Base-by-base conservation (phyloP, 208 protist genomes). In the Leptomonas seymouri region DNA sequence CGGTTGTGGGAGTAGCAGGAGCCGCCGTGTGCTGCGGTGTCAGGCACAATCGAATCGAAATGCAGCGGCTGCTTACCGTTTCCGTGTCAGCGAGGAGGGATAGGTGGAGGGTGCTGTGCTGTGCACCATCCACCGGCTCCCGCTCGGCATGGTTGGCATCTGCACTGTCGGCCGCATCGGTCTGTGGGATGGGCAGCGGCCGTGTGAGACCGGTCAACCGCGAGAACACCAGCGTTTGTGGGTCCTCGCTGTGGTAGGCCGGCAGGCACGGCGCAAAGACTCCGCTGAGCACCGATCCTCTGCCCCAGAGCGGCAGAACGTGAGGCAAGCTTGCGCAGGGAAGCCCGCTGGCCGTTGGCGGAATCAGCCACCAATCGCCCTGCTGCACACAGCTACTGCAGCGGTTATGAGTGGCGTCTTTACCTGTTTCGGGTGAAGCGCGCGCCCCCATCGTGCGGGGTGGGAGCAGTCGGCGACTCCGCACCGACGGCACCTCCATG, bases 401-500 rank as follows among this genome's bases (percentile, higher is more conserved):
- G 31, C 21, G 45, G 36, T 20, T 56, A 5, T 27, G 9, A 2
- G 9, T 56, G 51, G 28, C 20, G 51, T 39, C 51, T 2, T 31
- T 56, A 12, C 51, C 14, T 20, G 5, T 16, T 8, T 39, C 15
- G 14, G 9, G 14, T 1, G 14, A 15, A 9, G 25, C 12, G 36
- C 31, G 16, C 5, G 31, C 2, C 4, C 9, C 16, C 25, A 50
- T 49, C 8, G 63, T 48, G 54, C 62, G 73, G 39, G 56, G 67
- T 5, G 67, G 70, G 23, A 70, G 66, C 20, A 74, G 53, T 2
- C 64, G 64, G 18, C 67, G 57, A 49, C 74, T 85, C 18, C 80
- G 71, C 61, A 81, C 67, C 39, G 80, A 72, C 14, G 75, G 80
- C 67, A 85, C 71, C 14, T 69, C 58, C 48, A 60, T 78, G 21